Percentiles rank a stretch among this genome's conserved stretches.
Conservation (phyloP, 192 early-diverging fungal species). For the Lunasporangiospora selenospora region DNA sequence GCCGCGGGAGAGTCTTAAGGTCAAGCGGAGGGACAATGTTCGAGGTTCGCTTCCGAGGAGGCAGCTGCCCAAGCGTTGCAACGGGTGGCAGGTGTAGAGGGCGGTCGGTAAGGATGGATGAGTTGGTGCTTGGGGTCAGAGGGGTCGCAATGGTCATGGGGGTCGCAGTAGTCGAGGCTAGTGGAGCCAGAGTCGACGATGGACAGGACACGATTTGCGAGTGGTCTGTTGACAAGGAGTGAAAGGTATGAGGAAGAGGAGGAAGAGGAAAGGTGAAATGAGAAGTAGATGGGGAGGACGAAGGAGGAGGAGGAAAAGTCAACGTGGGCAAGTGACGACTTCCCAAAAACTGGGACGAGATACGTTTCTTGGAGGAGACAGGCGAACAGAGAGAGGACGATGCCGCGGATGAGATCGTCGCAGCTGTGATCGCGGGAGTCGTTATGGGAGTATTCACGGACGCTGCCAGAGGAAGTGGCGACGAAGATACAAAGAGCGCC, state of each 20-base stretch:
- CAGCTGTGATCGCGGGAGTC: constrained; percentile 1
- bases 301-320: constrained; percentile 4
- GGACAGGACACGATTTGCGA: too few species aligned
- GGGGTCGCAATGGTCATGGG: too few species aligned
- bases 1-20: constrained; percentile 7
- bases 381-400: constrained; percentile 6
- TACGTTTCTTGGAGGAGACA: neutral
- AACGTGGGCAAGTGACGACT: neutral
- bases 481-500: too few species aligned
- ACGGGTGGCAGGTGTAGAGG: constrained; percentile 10
- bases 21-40: constrained; percentile 10
- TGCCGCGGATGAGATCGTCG: neutral
- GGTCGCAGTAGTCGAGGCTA: neutral
- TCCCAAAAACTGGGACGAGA: too few species aligned
- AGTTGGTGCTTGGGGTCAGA: too few species aligned
- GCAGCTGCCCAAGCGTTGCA: constrained; percentile 3
- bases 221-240: too few species aligned
- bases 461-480: constrained; percentile 17
- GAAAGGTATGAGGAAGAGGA: constrained; percentile 1
- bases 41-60: constrained; percentile 3
- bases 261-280: neutral
- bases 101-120: too few species aligned
- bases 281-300: neutral
- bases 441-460: constrained; percentile 26
- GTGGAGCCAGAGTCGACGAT: too few species aligned